Conservation (phyloP, 23 red algal genomes). For the Gracilaria domingensis region DNA sequence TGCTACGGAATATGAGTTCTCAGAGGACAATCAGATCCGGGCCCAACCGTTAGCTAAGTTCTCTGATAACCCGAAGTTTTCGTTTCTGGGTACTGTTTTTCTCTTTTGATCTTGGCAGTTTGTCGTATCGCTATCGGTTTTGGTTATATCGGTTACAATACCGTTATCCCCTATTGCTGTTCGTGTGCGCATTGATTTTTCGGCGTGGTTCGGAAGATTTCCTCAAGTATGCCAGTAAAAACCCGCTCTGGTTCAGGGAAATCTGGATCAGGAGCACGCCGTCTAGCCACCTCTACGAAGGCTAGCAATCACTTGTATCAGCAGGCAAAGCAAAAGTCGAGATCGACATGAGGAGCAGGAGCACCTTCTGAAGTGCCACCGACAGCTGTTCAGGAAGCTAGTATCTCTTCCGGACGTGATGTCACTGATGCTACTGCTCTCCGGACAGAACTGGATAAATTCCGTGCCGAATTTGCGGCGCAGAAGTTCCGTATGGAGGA, state of each 20-base stretch:
- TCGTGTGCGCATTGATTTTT: no score
- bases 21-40: not conserved
- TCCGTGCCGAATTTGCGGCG: slow-evolving; percentile 11
- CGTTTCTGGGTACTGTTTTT: no score
- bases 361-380: not conserved
- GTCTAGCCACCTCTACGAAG: slow-evolving; percentile 15
- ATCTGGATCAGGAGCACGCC: not conserved
- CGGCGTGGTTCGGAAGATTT: no score
- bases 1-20: not conserved
- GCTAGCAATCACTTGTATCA: not conserved
- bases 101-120: no score
- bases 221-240: not conserved
- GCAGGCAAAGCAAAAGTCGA: not conserved
- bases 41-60: not conserved
- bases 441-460: not conserved
- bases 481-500: slow-evolving; percentile 39
- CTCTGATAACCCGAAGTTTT: not conserved
- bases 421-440: not conserved
- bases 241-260: not conserved
- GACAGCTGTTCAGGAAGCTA: not conserved
- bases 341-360: not conserved
- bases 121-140: no score
- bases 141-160: no score
- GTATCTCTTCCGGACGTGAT: not conserved
- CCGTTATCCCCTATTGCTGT: no score